These are phyloP conservation scores for Eleusine indica DNA, from an alignment of 176 grass and related monocot genomes.

Conservation along the genomic window DNA sequence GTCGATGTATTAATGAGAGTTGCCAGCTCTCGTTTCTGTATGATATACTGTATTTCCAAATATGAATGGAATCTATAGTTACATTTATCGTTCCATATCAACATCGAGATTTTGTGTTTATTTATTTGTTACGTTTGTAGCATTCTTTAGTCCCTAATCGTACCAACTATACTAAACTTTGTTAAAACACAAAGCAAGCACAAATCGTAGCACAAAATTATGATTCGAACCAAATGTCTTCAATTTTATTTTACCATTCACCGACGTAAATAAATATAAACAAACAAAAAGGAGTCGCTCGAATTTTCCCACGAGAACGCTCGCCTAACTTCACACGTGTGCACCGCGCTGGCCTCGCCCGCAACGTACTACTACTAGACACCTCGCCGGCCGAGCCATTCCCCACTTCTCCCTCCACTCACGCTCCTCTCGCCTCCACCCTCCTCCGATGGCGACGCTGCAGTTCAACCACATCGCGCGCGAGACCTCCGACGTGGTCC, in stretches of 20 bases:
- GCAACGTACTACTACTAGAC: background rate
- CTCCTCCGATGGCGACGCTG: slow-evolving; percentile 60
- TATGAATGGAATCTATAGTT: slow-evolving; percentile 4
- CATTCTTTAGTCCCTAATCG: no score
- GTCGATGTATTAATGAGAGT: slow-evolving; percentile 5
- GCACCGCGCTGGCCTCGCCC: background rate
- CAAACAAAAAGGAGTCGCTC: background rate
- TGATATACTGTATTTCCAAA: background rate
- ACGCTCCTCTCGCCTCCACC: background rate
- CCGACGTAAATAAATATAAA: background rate
- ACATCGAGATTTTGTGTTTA: background rate
- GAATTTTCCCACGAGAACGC: background rate
- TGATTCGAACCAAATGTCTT: background rate
- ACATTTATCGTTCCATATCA: background rate
- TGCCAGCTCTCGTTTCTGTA: slow-evolving; percentile 8
- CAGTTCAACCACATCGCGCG: slow-evolving; percentile 82
- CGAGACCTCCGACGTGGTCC: slow-evolving; percentile 76
- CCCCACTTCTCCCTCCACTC: background rate
- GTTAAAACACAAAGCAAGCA: no score
- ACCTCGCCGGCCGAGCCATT: background rate
- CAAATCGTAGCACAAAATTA: background rate
- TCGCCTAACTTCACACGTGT: background rate
- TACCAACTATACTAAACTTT: no score
- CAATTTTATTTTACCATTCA: background rate
- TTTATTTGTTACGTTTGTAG: no score